Evolutionary conservation across 768 basidiomycete species (phyloP).

Genomic region (Tulasnella sp.): DNA sequence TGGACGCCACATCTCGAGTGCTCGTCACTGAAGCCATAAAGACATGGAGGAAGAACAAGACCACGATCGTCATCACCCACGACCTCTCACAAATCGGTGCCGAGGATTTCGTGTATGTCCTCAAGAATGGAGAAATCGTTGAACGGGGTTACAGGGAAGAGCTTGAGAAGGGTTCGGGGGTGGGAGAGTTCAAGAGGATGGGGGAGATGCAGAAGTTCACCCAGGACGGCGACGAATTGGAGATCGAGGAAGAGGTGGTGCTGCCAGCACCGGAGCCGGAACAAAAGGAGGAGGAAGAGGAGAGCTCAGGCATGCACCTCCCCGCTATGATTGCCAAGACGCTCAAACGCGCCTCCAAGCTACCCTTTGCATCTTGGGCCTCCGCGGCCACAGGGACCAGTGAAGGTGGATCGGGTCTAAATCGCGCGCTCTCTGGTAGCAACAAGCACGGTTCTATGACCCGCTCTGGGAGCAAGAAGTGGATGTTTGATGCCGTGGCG

Average conservation of each 20-base stretch:
- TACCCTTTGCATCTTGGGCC: neutral
- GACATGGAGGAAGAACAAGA: conserved; percentile 63
- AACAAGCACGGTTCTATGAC: too few relatives aligned
- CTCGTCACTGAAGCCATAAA: conserved; percentile 62
- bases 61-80: conserved; percentile 91
- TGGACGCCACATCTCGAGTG: conserved; percentile 79
- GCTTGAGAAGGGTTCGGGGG: conserved; percentile 41
- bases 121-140: conserved; percentile 66
- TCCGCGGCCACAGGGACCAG: neutral
- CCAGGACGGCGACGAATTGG: conserved; percentile 10
- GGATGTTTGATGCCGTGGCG: conserved; percentile 75
- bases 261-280: neutral
- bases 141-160: conserved; percentile 84
- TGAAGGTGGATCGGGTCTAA: neutral
- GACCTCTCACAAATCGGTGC: conserved; percentile 73
- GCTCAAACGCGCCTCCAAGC: too few relatives aligned
- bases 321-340: conserved; percentile 32
- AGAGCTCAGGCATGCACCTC: conserved; percentile 22
- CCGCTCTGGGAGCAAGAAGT: conserved; percentile 23
- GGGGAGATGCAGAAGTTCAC: conserved; percentile 37
- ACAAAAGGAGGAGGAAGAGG: conserved; percentile 28
- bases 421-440: too few relatives aligned
- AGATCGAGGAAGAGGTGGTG: conserved; percentile 22
- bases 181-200: conserved; percentile 67
- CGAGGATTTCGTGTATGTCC: conserved; percentile 85